Percentiles rank a stretch among this genome's conserved stretches.
phyloP scores from a whole-genome alignment of 73 alveolate genomes.

The Paramecium caudatum region DNA sequence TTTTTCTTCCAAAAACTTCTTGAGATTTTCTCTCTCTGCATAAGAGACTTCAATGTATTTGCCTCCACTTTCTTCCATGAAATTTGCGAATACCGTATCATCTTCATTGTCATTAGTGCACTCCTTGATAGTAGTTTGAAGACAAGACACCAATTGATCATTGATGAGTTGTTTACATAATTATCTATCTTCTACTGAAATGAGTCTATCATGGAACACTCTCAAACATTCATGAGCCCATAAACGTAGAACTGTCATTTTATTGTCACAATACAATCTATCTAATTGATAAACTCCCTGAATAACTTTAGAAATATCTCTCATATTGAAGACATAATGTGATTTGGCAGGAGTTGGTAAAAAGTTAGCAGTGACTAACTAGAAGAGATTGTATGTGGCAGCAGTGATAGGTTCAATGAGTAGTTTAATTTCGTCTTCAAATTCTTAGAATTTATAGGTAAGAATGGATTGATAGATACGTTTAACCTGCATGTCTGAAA shows the following conservation, averaged over 20 bases:
- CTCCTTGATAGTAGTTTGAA: constrained; percentile 90
- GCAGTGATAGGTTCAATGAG: constrained; percentile 78
- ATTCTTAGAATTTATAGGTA: constrained; percentile 84
- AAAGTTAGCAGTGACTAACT: constrained; percentile 77
- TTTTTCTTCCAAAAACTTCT: constrained; percentile 86
- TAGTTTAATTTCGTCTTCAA: constrained; percentile 88
- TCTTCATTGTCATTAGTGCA: constrained; percentile 82
- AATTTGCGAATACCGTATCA: constrained; percentile 85
- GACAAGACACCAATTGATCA: constrained; percentile 86
- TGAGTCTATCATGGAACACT: constrained; percentile 96
- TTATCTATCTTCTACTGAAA: constrained; percentile 91
- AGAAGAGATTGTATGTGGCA: constrained; percentile 71
- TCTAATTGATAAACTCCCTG: constrained; percentile 97
- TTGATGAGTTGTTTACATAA: constrained; percentile 82
- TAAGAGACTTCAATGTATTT: constrained; percentile 92
- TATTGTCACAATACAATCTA: constrained; percentile 89
- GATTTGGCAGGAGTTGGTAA: constrained; percentile 99
- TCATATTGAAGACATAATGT: constrained; percentile 98
- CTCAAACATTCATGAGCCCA: constrained; percentile 99
- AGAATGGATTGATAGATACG: constrained; percentile 87
- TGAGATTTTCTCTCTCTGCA: constrained; percentile 79
- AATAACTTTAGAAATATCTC: constrained; percentile 97
- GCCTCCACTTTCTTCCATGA: constrained; percentile 84
- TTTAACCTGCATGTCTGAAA: constrained; percentile 89
- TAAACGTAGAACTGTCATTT: constrained; percentile 95